Evolutionary conservation across 805 yeast species (phyloP).

Genomic region (Wickerhamomyces sydowiorum): DNA sequence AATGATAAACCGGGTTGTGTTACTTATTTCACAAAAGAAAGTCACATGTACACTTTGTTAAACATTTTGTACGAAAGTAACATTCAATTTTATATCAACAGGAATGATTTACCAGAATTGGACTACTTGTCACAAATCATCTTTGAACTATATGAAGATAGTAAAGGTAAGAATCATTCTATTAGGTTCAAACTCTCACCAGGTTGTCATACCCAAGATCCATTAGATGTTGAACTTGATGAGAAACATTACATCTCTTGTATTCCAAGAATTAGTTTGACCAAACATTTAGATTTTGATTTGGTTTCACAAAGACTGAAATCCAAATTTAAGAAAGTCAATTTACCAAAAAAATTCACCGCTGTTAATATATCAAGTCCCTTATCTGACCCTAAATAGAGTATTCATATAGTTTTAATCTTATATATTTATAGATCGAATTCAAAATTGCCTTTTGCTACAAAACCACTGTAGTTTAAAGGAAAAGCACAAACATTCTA

Average conservation of each 20-base stretch:
- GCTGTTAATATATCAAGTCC: constrained; percentile 86
- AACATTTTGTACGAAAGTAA: constrained; percentile 90
- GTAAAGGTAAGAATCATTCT: constrained; percentile 74
- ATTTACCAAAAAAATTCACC: constrained; percentile 84
- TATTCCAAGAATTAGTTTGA: constrained; percentile 83
- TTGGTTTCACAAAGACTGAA: constrained; percentile 76
- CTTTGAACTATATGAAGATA: constrained; percentile 88
- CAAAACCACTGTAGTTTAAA: neutral
- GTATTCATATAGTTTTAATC: neutral
- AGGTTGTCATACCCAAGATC: constrained; percentile 97
- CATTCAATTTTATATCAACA: constrained; percentile 89
- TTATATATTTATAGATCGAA: no score
- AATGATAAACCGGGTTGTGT: constrained; percentile 80
- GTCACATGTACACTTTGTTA: constrained; percentile 89
- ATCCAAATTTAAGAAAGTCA: constrained; percentile 79
- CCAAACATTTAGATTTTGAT: constrained; percentile 91
- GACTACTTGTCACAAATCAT: constrained; percentile 93
- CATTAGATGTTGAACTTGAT: constrained; percentile 93
- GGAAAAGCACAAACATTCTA: no score
- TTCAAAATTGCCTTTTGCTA: no score
- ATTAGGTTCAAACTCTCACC: constrained; percentile 91
- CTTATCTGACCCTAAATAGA: constrained; percentile 16
- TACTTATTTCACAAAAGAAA: constrained; percentile 92
- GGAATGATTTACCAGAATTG: constrained; percentile 93
- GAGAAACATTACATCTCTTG: constrained; percentile 96